A percentile compares a stretch with the other conserved stretches of the same genome.
These are phyloP conservation scores for Paracorniculantispora psalliotae DNA, from an alignment of 2,329 filamentous ascomycete species.

Conservation along the genomic window DNA sequence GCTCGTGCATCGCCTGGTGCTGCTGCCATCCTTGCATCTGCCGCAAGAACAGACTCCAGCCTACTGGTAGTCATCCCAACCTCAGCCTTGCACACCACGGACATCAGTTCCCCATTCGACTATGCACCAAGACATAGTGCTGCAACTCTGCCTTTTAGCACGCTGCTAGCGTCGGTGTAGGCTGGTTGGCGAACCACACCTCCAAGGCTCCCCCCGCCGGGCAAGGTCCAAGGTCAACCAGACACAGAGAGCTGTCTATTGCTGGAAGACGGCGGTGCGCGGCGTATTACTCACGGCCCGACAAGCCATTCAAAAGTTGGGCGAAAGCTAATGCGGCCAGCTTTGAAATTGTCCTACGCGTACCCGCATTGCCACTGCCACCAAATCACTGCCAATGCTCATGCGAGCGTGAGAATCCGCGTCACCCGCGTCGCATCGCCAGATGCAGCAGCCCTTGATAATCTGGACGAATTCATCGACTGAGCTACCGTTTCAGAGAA, in stretches of 20 bases:
- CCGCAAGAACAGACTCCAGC: background rate
- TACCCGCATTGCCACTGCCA: background rate
- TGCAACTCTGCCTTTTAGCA: background rate
- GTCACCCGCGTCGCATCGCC: background rate
- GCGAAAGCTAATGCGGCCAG: background rate
- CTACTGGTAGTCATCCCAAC: background rate
- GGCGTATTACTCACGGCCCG: background rate
- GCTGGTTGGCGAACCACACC: background rate
- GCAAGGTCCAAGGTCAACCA: background rate
- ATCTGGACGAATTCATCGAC: background rate
- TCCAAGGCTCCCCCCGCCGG: background rate
- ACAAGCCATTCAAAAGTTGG: background rate
- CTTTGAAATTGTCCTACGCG: background rate
- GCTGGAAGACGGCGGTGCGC: background rate
- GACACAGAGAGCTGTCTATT: no score
- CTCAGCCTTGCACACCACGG: conserved; percentile 11
- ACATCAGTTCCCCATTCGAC: conserved; percentile 4
- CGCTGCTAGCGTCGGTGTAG: background rate
- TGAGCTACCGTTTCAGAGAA: conserved; percentile 2
- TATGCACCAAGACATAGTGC: background rate
- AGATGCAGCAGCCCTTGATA: background rate
- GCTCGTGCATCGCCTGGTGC: background rate
- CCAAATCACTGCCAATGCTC: no score
- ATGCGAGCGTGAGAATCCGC: background rate
- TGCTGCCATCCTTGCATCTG: no score